These are phyloP conservation scores for Immersiporthe knoxdaviesiana DNA, from an alignment of 2,329 filamentous ascomycete genomes.

Conservation along the genomic window DNA sequence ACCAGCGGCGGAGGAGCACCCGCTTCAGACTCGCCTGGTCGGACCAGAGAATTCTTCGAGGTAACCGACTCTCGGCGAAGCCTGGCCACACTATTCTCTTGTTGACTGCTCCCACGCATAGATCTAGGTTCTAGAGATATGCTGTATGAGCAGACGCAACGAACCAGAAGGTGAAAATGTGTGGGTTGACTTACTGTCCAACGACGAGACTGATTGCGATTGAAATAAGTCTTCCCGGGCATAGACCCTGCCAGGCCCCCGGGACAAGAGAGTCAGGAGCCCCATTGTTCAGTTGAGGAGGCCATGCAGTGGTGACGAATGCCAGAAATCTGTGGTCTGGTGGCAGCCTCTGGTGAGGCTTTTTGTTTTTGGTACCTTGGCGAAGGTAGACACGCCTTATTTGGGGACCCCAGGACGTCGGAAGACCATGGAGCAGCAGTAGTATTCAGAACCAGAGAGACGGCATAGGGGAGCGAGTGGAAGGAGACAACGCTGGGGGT, in stretches of 20 bases:
- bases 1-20: conserved; percentile 34
- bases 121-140: not conserved
- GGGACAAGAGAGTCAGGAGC: conserved; percentile 41
- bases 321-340: not conserved
- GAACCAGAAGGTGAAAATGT: not conserved
- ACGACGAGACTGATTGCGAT: not conserved
- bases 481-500: not conserved
- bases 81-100: conserved; percentile 22
- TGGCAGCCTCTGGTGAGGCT: not conserved
- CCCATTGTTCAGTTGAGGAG: conserved; percentile 38
- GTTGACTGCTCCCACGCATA: conserved; percentile 33
- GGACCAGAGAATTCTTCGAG: conserved; percentile 30
- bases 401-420: not conserved
- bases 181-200: conserved; percentile 14
- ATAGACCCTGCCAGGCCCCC: conserved; percentile 33
- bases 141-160: conserved; percentile 2
- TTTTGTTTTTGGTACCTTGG: not conserved
- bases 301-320: conserved; percentile 6
- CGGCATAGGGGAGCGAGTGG: not conserved
- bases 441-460: not conserved
- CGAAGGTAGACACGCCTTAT: not conserved
- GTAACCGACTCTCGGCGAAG: not conserved
- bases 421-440: not conserved
- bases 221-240: conserved; percentile 10
- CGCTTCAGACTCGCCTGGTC: conserved; percentile 24